These are phyloP conservation scores for Suillus subluteus DNA, from an alignment of 768 basidiomycete genomes.

Conservation along the genomic window DNA sequence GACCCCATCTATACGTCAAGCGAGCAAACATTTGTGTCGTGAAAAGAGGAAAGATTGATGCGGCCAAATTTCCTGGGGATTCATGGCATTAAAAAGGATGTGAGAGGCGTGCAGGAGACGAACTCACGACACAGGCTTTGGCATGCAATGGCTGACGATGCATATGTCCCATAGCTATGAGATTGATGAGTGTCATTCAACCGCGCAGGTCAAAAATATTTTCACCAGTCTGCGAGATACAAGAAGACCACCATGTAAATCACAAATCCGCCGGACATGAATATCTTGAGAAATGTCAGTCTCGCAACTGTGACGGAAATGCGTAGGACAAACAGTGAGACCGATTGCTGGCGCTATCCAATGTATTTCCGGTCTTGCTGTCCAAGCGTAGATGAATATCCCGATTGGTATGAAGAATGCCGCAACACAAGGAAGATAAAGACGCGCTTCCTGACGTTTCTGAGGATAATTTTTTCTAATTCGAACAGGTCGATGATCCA, in stretches of 20 bases:
- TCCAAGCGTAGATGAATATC: constrained; percentile 75
- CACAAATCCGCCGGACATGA: constrained; percentile 48
- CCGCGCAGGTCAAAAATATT: constrained; percentile 15
- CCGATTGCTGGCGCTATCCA: constrained; percentile 49
- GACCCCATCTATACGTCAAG: constrained; percentile 58
- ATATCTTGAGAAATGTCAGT: constrained; percentile 36
- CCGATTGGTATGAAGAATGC: constrained; percentile 52
- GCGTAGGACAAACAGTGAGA: constrained; percentile 9
- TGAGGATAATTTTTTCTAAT: constrained; percentile 22
- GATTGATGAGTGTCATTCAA: constrained; percentile 1
- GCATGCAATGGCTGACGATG: constrained; percentile 63
- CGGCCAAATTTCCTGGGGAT: constrained; percentile 45
- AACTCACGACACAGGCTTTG: constrained; percentile 55
- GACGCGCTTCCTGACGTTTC: constrained; percentile 52
- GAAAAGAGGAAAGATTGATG: constrained; percentile 59
- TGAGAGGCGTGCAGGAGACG: not conserved
- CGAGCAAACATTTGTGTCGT: constrained; percentile 55
- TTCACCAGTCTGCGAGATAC: constrained; percentile 59
- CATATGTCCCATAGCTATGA: constrained; percentile 53
- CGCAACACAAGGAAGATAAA: constrained; percentile 56
- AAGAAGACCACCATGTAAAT: constrained; percentile 58
- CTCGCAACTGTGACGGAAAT: not conserved
- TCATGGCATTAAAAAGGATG: not conserved
- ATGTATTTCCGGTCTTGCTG: constrained; percentile 51
- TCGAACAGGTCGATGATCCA: not conserved